Evolutionary conservation across 164 flowering plant genomes (phyloP), one percentile per base, ranked within the genome.

Genomic region (Taxillus chinensis): DNA sequence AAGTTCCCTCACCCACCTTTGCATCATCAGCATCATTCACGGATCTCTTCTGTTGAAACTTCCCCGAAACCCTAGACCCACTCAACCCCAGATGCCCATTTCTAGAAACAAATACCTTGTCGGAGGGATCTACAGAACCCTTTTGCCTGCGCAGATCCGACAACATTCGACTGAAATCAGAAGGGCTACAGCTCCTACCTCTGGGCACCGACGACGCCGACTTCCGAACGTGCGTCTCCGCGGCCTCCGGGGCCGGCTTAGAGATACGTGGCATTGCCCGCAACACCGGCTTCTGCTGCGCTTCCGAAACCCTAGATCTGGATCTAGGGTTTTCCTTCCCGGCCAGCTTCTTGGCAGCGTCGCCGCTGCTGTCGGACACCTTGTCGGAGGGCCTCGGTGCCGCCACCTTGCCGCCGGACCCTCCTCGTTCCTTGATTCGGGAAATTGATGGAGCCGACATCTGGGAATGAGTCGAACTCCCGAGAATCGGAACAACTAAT

Each of bases 131-230:
- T 43, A 56, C 64, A 40, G 81, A 67, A 62, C 61, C 73, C 69
- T 83, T 75, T n/a, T 66, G 75, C 39, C 67, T 86, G 15, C 75
- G 70, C 67, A 68, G 52, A 80, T 80, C 95, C 5, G 85, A 69
- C 48, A 74, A 71, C 61, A 71, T 64, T 61, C 86, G 64, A 64
- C 72, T 45, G 39, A 82, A 81, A 57, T 83, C 87, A 75, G 82
- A 82, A 7, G 95, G 95, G 57, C 90, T 86, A 43, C 90, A 69
- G 67, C 87, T 86, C 78, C 89, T 85, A 80, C 95, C 97, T 82
- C 86, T 82, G 4, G 87, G 88, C 8, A 71, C 74, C 38, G 93
- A 79, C 5, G 93, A 77, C 45, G 85, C 71, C 7, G 91, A 82
- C 76, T 82, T 57, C 62, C 88, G 75, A 63, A 64, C 62, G 3